A percentile compares a stretch with the other conserved stretches of the same genome.
Conservation (phyloP, 805 yeast species). For the Tetrapisispora nanseiensis region DNA sequence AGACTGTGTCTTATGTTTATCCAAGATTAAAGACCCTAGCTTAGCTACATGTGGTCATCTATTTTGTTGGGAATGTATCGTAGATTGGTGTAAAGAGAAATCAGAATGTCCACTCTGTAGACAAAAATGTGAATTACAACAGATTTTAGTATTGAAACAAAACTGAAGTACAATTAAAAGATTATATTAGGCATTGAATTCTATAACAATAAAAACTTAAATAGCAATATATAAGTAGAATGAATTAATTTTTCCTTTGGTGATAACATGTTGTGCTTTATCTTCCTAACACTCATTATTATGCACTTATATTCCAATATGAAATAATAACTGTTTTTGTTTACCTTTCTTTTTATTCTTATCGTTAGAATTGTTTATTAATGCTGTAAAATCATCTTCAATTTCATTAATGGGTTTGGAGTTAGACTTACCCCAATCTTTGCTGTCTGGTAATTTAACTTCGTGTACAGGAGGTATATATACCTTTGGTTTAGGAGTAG, state of each 20-base stretch:
- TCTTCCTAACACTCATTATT: no score
- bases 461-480: constrained; percentile 51
- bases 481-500: constrained; percentile 27
- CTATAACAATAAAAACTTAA: no score
- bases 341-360: constrained; percentile 32
- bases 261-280: no score
- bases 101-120: constrained; percentile 91
- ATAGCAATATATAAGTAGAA: not conserved
- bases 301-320: constrained; percentile 37
- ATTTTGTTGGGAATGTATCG: constrained; percentile 86
- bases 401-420: not conserved
- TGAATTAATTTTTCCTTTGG: not conserved
- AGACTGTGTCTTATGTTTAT: constrained; percentile 75
- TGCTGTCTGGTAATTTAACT: constrained; percentile 28
- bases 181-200: no score
- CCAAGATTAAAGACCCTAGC: constrained; percentile 71
- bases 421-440: constrained; percentile 27
- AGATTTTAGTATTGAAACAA: constrained; percentile 39
- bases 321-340: constrained; percentile 45
- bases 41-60: constrained; percentile 86
- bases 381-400: constrained; percentile 8
- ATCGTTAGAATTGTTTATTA: constrained; percentile 7
- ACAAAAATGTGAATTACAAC: constrained; percentile 39
- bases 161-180: no score
- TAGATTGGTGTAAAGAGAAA: constrained; percentile 80